Conservation (phyloP, 768 basidiomycete genomes). For the Auricularia sp. region DNA sequence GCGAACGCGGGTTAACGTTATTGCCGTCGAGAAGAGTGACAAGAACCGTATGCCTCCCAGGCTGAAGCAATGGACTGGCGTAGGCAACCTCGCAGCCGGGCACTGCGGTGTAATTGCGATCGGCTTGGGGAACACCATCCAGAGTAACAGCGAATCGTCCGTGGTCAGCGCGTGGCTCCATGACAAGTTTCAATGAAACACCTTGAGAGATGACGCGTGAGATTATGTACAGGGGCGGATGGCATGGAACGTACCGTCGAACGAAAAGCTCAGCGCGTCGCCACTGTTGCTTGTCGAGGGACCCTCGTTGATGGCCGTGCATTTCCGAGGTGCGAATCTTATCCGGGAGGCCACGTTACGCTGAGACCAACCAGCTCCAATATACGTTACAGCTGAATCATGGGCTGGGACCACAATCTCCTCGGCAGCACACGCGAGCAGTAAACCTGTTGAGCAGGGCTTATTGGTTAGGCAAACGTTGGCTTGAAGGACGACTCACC, state of each 20-base stretch:
- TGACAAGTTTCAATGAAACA: background rate
- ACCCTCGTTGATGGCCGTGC: background rate
- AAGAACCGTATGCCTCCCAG: background rate
- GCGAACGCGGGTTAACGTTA: background rate
- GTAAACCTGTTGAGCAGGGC: background rate
- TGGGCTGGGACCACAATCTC: background rate
- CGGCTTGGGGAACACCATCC: background rate
- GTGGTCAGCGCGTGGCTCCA: background rate
- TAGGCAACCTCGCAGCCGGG: background rate
- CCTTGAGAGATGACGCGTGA: background rate
- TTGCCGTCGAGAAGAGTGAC: background rate
- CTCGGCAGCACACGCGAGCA: background rate
- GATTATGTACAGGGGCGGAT: background rate
- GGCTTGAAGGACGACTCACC: background rate
- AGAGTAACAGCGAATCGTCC: background rate
- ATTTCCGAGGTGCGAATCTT: background rate
- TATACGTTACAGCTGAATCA: background rate
- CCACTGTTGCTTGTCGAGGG: background rate
- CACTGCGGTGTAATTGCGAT: background rate
- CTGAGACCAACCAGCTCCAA: background rate
- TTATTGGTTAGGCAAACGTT: background rate
- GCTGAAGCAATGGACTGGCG: background rate
- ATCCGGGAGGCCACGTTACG: background rate
- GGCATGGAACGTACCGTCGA: background rate
- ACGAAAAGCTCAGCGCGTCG: background rate